phyloP scores from a whole-genome alignment of 306 rosid genomes.

The Prunus mongolica region DNA sequence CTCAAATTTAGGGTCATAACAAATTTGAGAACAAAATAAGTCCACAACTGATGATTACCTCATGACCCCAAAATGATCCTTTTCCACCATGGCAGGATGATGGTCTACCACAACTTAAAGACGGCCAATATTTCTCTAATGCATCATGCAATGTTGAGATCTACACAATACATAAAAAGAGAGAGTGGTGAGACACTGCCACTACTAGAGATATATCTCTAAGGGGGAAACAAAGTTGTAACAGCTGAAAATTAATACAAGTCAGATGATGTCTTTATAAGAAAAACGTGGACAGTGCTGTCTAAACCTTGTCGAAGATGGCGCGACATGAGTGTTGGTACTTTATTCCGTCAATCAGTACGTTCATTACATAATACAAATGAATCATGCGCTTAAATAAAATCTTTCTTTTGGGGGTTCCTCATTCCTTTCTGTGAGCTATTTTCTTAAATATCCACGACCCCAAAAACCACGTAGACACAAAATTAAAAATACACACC shows the following conservation, averaged over 20 bases:
- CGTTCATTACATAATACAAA: neutral
- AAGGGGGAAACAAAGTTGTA: neutral
- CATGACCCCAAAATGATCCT: slow-evolving; percentile 97
- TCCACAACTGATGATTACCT: slow-evolving; percentile 54
- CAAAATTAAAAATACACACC: slow-evolving; percentile 30
- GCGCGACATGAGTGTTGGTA: neutral
- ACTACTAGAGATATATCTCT: neutral
- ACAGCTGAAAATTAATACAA: neutral
- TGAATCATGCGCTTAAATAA: neutral
- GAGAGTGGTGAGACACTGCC: slow-evolving; percentile 7
- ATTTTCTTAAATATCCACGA: neutral
- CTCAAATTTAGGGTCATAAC: slow-evolving; percentile 5
- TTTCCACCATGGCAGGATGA: slow-evolving; percentile 63
- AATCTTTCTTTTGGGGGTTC: neutral
- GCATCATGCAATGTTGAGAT: slow-evolving; percentile 55
- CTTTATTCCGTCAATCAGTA: neutral
- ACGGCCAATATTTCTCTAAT: slow-evolving; percentile 78
- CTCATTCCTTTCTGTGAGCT: neutral
- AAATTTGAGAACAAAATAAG: slow-evolving; percentile 17
- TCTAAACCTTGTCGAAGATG: neutral
- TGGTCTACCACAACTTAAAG: slow-evolving; percentile 71
- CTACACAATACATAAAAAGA: slow-evolving; percentile 42
- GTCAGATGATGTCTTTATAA: neutral
- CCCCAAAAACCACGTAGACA: neutral
- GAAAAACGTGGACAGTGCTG: neutral